phyloP scores from a whole-genome alignment of 2,329 filamentous ascomycete genomes.

The Nothophaeocryptopus gaeumannii region DNA sequence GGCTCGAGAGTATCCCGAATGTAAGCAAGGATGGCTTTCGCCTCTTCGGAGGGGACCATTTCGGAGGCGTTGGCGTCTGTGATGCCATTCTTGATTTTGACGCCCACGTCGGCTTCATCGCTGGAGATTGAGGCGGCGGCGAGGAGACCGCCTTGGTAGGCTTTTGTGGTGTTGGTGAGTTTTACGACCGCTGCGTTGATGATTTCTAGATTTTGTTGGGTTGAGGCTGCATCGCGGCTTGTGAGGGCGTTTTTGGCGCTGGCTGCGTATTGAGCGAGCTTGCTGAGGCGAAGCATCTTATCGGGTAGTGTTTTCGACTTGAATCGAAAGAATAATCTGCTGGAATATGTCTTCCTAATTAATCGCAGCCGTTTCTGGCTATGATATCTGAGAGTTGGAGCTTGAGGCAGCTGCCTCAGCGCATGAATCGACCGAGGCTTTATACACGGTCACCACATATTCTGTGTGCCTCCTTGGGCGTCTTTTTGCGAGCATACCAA shows the following conservation, averaged over 20 bases:
- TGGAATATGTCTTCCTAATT: neutral
- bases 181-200: conserved; percentile 23
- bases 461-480: neutral
- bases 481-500: conserved; percentile 1
- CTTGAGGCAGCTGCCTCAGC: neutral
- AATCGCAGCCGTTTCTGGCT: neutral
- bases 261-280: conserved; percentile 20
- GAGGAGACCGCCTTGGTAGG: conserved; percentile 23
- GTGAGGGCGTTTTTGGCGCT: conserved; percentile 23
- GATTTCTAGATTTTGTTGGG: conserved; percentile 20
- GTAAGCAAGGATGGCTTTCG: conserved; percentile 16
- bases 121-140: conserved; percentile 23
- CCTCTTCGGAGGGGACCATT: conserved; percentile 17
- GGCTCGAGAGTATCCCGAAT: conserved; percentile 20
- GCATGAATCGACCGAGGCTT: neutral
- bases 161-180: conserved; percentile 13
- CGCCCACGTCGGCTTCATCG: conserved; percentile 20
- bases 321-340: too few species aligned
- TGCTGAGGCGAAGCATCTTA: conserved; percentile 22
- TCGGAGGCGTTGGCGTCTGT: conserved; percentile 20
- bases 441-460: neutral
- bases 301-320: neutral
- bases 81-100: conserved; percentile 24
- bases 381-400: neutral
- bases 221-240: conserved; percentile 16